Evolutionary conservation across 441 rosid genomes (phyloP), one percentile per base, ranked within the genome.

Genomic region (Hura crepitans): DNA sequence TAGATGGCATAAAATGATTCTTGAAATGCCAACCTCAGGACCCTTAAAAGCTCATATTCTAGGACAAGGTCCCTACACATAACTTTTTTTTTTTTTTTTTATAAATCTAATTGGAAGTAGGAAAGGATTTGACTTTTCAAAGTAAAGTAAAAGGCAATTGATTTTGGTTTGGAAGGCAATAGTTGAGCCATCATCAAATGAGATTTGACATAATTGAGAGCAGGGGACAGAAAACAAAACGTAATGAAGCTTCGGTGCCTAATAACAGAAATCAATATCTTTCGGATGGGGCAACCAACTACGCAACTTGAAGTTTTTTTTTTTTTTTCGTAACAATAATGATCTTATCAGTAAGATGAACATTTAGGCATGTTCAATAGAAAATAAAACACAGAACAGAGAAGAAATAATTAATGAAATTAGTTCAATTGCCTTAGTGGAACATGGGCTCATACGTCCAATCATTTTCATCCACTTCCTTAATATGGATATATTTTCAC

Each of bases 281-380:
- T 54, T 3, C 68, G 51, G 51, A 23, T 43, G 51, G 51, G 33
- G 46, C 45, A 60, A 60, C 46, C n/a, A 56, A 56, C 60, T 27
- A 14, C 46, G 25, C 39, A n/a, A n/a, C n/a, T n/a, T 50, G 25
- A n/a, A 3, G 4, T 4, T 3, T 55, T 55, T 55, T 8, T 55
- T n/a, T 27, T 55, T 13, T 5, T 18, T 37, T 3, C 11, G 2
- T 5, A 28, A 28, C 2, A 56, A 30, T 1, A 56, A 18, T 50
- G 6, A 50, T n/a, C 23, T 50, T 0, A 50, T 11, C 14, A 42
- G 12, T 42, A 42, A 11, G 0, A 1, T 11, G 14, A 42, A 11
- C 12, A 42, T 42, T 42, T 8, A 35, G 3, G 0, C 39, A 35
- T 35, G 39, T 0, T 35, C 7, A 2, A 33, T 33, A 33, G 6